Base-by-base conservation (phyloP, 2,329 filamentous ascomycete species). In the Stagonosporopsis vannaccii region DNA sequence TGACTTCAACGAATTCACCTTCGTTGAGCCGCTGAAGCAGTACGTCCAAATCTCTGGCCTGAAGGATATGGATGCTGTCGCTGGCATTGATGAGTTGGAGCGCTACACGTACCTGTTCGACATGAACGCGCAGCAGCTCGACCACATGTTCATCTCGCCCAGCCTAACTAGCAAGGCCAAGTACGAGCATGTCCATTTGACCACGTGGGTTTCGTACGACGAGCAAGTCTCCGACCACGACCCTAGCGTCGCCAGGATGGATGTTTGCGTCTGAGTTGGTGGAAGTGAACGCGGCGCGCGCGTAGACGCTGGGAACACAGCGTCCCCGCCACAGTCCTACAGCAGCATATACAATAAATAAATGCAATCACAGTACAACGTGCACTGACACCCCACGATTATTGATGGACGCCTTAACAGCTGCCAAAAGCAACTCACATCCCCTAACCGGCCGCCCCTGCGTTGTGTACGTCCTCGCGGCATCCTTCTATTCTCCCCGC, bases 1-100 rank as follows among this genome's bases (percentile, higher is more conserved):
- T 23, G 89, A 91, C 75, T 91, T 88, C 71, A 91, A 91, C 79
- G 89, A 91, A 72, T 91, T 89, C 69, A 71, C 82, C 5, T 87
- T 87, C 59, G 87, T 86, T 9, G 67, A 80, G 70, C 87, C 88
- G 1, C 72, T 90, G 44, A 71, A 80, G 57, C 76, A 76, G 1
- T 89, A 90, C 60, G 67, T 77, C 1, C 59, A 73, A 3, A 76
- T 80, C 19, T 87, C 85, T 0, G 81, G 83, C 2, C 77, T 91
- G 41, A 62, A 79, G 30, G 87, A 90, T 60, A 75, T 90, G 1
- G 87, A 91, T 63, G 86, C 83, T 5, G 85, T 83, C 0, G 82
- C 79, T 4, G 78, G 77, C 5, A 81, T 86, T 11, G 75, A 80
- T 4, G 67, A 76, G 2, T 68, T 74, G 23, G 89, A 91, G 79